Evolutionary conservation across 2,329 filamentous ascomycete genomes (phyloP).

Genomic region (Hymenoscyphus infarciens): DNA sequence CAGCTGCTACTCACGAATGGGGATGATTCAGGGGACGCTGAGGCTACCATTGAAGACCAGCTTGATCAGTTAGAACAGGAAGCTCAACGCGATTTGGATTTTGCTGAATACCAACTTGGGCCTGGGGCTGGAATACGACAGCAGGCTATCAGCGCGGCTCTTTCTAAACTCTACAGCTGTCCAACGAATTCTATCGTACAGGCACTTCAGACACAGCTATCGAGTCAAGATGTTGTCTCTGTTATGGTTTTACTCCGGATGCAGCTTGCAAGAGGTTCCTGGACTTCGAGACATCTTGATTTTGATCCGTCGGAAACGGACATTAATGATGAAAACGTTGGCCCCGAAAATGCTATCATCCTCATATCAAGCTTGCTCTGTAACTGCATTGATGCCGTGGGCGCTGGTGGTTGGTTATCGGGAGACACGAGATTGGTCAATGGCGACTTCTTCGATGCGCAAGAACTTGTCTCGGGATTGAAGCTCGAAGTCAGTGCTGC

Average conservation of each 20-base stretch:
- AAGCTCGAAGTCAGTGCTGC: slow-evolving; percentile 67
- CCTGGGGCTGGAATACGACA: slow-evolving; percentile 61
- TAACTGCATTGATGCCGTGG: slow-evolving; percentile 72
- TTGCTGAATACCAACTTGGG: slow-evolving; percentile 64
- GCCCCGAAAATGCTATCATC: slow-evolving; percentile 64
- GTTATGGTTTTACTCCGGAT: slow-evolving; percentile 70
- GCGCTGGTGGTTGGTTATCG: slow-evolving; percentile 69
- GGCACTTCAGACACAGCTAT: slow-evolving; percentile 60
- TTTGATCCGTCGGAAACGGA: slow-evolving; percentile 43
- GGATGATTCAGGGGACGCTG: slow-evolving; percentile 13
- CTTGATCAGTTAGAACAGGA: slow-evolving; percentile 52
- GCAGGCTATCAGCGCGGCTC: slow-evolving; percentile 62
- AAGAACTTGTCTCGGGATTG: slow-evolving; percentile 62
- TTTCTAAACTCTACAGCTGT: slow-evolving; percentile 66
- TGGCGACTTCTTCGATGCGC: slow-evolving; percentile 49
- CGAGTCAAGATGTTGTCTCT: slow-evolving; percentile 64
- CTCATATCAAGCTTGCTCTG: slow-evolving; percentile 69
- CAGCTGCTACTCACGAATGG: slow-evolving; percentile 30
- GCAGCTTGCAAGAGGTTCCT: slow-evolving; percentile 70
- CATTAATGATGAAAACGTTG: slow-evolving; percentile 42
- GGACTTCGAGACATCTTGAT: slow-evolving; percentile 70
- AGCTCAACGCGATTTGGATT: slow-evolving; percentile 61
- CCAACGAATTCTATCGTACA: slow-evolving; percentile 57
- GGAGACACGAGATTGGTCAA: slow-evolving; percentile 51
- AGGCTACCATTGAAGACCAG: slow-evolving; percentile 37